Evolutionary conservation across 495 filamentous ascomycete genomes (phyloP).

Genomic region (Penicillium roqueforti): DNA sequence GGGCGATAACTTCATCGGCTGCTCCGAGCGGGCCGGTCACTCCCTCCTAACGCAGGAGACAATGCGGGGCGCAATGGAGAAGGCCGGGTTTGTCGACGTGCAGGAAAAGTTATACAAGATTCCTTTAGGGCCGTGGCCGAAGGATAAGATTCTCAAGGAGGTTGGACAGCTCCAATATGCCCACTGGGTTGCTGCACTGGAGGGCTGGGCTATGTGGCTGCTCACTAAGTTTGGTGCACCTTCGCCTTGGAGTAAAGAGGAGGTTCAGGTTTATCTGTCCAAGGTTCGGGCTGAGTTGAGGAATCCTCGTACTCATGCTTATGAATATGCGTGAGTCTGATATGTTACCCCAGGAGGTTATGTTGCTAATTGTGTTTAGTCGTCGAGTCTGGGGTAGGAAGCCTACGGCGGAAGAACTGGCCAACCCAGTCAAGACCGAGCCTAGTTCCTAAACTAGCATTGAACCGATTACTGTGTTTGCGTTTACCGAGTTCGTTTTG

Average conservation of each 20-base stretch:
- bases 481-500: too few species aligned
- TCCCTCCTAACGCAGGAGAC: conserved; percentile 17
- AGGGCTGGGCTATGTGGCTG: conserved; percentile 19
- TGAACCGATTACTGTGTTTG: too few species aligned
- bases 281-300: conserved; percentile 13
- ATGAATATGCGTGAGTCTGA: conserved; percentile 10
- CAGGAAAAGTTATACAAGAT: conserved; percentile 48
- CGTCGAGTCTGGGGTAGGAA: conserved; percentile 20
- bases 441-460: too few species aligned
- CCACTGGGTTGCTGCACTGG: conserved; percentile 43
- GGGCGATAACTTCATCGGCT: conserved; percentile 20
- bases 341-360: too few species aligned
- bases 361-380: conserved; percentile 3
- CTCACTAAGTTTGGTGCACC: conserved; percentile 13
- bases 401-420: conserved; percentile 6
- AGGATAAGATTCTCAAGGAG: conserved; percentile 57
- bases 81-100: conserved; percentile 31
- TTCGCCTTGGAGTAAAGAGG: conserved; percentile 13
- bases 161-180: conserved; percentile 59
- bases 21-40: conserved; percentile 13
- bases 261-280: conserved; percentile 13
- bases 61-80: conserved; percentile 16
- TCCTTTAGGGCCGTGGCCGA: conserved; percentile 62
- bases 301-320: conserved; percentile 11
- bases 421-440: neutral